Evolutionary conservation across 495 filamentous ascomycete species (phyloP), one percentile per base, ranked within the genome.

Genomic region (Physcia stellaris): DNA sequence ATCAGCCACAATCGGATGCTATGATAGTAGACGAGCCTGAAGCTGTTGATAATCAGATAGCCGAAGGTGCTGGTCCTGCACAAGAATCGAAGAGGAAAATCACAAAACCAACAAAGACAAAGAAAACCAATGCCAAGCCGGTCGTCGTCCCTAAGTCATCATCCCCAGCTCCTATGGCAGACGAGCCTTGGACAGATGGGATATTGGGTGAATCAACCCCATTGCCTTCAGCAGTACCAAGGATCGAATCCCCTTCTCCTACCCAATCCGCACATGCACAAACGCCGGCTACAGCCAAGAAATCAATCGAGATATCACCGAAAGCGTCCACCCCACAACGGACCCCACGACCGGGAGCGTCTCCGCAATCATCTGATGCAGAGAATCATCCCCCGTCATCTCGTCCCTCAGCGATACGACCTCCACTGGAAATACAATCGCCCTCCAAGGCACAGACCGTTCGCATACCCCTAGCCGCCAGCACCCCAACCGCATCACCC

Each of bases 321-420:
- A 7, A 28, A 28, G 9, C 13, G 7, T 10, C 33, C 4, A 2
- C 33, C 19, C 33, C 1, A 2, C 13, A 21, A 40, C 15, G 11
- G 13, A 36, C 27, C 10, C 24, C 40, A 19, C 32, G 16, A 28
- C 28, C 40, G 32, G 39, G 30, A 9, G 35, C 30, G 2, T 81
- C 82, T 7, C 75, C 77, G 0, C 80, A 84, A 42, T 76, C 80
- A 3, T 86, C 82, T n/a, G 77, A 86, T 57, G 80, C 78, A 1
- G 82, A 86, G 51, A 86, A 86, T 45, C 73, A 69, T 13, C 80
- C 80, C 1, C 82, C 80, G 3, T 77, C 77, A 1, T 71, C 75
- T 3, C 71, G 67, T 37, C 67, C 65, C 2, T 62, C 67, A 33
- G 50, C 45, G 52, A 58, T 52, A 12, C 46, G 61, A 4, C 50